Conservation (phyloP, 805 yeast species). For the Monosporozyma solicola region DNA sequence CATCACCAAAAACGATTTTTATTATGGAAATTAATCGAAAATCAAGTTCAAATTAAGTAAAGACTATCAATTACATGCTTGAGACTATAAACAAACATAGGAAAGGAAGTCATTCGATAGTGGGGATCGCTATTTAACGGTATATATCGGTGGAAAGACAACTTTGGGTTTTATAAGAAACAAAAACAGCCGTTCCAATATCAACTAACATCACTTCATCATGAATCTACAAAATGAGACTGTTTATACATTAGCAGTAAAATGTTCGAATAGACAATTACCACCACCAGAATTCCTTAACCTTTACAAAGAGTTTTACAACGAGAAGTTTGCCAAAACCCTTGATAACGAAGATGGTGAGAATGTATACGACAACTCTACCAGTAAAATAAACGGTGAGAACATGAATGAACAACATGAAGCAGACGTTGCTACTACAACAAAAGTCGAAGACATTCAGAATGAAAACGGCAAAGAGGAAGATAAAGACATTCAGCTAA, state of each 20-base stretch:
- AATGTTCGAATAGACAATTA: constrained; percentile 23
- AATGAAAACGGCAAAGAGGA: background rate
- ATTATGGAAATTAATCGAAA: background rate
- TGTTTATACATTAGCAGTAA: constrained; percentile 13
- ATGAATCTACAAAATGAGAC: constrained; percentile 1
- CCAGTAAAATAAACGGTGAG: background rate
- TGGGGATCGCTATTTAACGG: background rate
- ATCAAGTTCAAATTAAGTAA: background rate
- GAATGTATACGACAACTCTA: background rate
- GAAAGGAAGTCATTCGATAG: background rate
- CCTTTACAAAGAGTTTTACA: constrained; percentile 28
- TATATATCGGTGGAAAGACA: background rate
- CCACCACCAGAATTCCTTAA: constrained; percentile 23
- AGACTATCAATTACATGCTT: background rate
- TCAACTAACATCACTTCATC: background rate
- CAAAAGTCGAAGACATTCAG: no score
- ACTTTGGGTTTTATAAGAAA: background rate
- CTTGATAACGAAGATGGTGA: constrained; percentile 12
- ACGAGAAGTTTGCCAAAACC: constrained; percentile 18
- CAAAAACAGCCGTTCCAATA: background rate
- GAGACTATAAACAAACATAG: background rate
- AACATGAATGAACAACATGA: constrained; percentile 5
- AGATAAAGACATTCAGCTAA: background rate
- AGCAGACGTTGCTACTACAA: background rate
- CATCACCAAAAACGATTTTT: background rate